Conservation (phyloP, 441 rosid genomes). For the Raphanus hybrid region DNA sequence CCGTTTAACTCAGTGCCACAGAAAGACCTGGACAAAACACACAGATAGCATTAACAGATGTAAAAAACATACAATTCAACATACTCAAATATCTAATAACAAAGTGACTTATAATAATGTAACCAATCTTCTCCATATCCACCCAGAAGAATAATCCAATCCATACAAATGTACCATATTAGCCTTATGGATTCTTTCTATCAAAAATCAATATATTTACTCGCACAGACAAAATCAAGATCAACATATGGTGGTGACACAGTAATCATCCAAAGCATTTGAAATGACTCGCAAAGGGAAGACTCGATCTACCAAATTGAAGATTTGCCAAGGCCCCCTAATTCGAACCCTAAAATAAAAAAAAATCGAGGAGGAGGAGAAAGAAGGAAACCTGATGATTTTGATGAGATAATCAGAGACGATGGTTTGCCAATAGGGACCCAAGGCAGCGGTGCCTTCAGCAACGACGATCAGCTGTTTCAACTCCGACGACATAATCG, state of each 20-base stretch:
- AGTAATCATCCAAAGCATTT: background rate
- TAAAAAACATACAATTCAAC: background rate
- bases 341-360: constrained; percentile 35
- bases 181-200: no score
- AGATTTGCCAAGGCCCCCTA: background rate
- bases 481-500: constrained; percentile 70
- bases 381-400: constrained; percentile 67
- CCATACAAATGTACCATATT: background rate
- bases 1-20: constrained; percentile 65
- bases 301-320: constrained; percentile 3
- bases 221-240: no score
- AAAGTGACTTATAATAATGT: constrained; percentile 19
- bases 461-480: constrained; percentile 87
- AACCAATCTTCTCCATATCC: background rate
- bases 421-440: constrained; percentile 80
- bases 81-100: constrained; percentile 3
- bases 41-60: constrained; percentile 34
- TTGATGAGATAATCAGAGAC: constrained; percentile 87
- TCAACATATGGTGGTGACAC: background rate
- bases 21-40: constrained; percentile 62
- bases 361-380: background rate
- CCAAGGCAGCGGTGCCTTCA: constrained; percentile 94
- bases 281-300: background rate
- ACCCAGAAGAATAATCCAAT: background rate
- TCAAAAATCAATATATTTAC: no score